Conservation (phyloP, 768 basidiomycete species). For the Gloeopeniophorella convolvens region DNA sequence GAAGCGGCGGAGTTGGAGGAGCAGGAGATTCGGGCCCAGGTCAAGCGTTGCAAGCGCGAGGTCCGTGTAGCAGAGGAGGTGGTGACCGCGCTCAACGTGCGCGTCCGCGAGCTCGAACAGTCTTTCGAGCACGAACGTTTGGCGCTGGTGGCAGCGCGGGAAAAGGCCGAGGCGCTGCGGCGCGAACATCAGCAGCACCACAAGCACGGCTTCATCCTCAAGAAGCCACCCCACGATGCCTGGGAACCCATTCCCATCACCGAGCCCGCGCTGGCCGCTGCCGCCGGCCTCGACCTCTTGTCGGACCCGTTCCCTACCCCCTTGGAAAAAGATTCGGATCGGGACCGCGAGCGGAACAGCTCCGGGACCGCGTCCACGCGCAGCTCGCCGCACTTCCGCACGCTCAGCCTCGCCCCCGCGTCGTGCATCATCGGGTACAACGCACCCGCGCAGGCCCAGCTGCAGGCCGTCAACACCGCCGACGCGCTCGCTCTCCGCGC, state of each 20-base stretch:
- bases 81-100: conserved; percentile 42
- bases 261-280: conserved; percentile 18
- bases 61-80: conserved; percentile 45
- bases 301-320: conserved; percentile 13
- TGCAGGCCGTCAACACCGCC: conserved; percentile 16
- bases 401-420: conserved; percentile 14
- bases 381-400: conserved; percentile 15
- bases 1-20: conserved; percentile 27
- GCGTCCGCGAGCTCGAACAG: conserved; percentile 71
- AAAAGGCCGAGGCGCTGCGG: conserved; percentile 46
- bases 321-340: conserved; percentile 19
- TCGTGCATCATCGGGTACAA: conserved; percentile 6
- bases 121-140: conserved; percentile 58
- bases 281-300: neutral
- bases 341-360: conserved; percentile 2
- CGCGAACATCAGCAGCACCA: conserved; percentile 24
- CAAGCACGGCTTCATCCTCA: conserved; percentile 31
- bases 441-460: conserved; percentile 24
- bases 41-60: conserved; percentile 39
- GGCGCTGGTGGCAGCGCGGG: conserved; percentile 49
- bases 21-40: conserved; percentile 33
- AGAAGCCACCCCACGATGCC: conserved; percentile 14
- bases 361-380: conserved; percentile 3
- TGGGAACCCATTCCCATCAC: conserved; percentile 19
- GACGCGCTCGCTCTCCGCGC: conserved; percentile 25